phyloP scores from a whole-genome alignment of 371 early-diverging fungal species.

The Mortierella sp. region DNA sequence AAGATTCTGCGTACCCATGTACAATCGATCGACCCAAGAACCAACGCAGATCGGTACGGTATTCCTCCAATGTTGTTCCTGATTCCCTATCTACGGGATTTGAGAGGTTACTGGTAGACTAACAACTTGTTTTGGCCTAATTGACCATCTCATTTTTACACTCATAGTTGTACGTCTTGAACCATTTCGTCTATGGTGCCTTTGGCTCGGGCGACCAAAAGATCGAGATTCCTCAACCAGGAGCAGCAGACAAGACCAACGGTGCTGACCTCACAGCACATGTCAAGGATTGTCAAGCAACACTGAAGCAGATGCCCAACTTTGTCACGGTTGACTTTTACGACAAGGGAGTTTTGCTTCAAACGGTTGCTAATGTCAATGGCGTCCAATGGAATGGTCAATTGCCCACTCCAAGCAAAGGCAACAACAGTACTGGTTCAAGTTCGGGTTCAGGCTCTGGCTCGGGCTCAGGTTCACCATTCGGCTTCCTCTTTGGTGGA shows the following conservation, averaged over 20 bases:
- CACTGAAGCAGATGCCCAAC: conserved; percentile 70
- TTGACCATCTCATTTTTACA: too few species aligned
- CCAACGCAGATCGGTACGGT: conserved; percentile 34
- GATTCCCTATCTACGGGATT: too few species aligned
- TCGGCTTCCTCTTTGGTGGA: neutral
- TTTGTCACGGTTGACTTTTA: conserved; percentile 85
- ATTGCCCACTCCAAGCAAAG: neutral
- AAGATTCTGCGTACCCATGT: conserved; percentile 57
- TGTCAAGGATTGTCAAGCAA: conserved; percentile 56
- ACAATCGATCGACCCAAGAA: conserved; percentile 64
- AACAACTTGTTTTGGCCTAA: too few species aligned
- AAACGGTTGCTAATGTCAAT: conserved; percentile 72
- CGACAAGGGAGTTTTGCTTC: conserved; percentile 66
- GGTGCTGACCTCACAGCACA: conserved; percentile 55
- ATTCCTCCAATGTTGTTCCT: neutral
- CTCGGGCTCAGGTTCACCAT: neutral
- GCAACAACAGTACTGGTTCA: too few species aligned
- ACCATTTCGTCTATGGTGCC: conserved; percentile 67
- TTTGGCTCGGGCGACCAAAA: conserved; percentile 41
- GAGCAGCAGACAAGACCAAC: conserved; percentile 63
- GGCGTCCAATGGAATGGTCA: conserved; percentile 61
- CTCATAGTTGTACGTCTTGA: conserved; percentile 67
- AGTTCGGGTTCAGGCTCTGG: conserved; percentile 1
- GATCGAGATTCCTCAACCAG: conserved; percentile 66
- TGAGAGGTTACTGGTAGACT: too few species aligned